Conservation (phyloP, 352 stramenopile species). For the Globisporangium solare region DNA sequence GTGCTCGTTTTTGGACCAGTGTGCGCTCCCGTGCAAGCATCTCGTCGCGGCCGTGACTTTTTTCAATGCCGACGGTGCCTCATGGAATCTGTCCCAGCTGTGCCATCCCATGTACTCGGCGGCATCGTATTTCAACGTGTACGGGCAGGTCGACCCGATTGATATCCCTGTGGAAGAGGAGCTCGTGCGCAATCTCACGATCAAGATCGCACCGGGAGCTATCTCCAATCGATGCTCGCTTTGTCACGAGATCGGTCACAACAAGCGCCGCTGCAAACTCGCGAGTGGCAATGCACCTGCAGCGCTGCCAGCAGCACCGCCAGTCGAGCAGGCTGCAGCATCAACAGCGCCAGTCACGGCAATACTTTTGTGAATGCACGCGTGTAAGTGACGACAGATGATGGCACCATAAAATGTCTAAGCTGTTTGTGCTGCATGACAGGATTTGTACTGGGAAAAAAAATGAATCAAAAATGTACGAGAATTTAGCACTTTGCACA, state of each 20-base stretch:
- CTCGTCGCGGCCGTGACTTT: constrained; percentile 27
- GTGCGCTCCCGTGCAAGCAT: constrained; percentile 36
- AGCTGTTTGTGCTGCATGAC: too few species aligned
- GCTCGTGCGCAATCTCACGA: constrained; percentile 31
- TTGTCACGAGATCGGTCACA: constrained; percentile 39
- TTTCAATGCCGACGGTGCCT: constrained; percentile 31
- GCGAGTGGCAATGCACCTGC: background rate
- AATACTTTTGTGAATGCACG: too few species aligned
- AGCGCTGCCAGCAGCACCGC: too few species aligned
- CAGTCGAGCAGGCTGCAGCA: too few species aligned
- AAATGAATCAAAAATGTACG: too few species aligned
- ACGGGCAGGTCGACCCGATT: constrained; percentile 21
- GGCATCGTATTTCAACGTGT: constrained; percentile 25
- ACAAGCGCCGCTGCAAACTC: constrained; percentile 32
- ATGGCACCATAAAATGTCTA: too few species aligned
- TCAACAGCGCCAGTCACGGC: background rate
- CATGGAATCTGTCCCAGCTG: constrained; percentile 29
- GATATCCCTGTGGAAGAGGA: constrained; percentile 43
- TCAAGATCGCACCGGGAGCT: constrained; percentile 25
- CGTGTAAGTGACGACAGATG: too few species aligned
- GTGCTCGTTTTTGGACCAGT: constrained; percentile 31
- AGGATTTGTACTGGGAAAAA: too few species aligned
- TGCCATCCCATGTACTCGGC: constrained; percentile 29
- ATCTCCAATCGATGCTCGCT: constrained; percentile 31
- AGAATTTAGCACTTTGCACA: too few species aligned